Evolutionary conservation across 2,329 filamentous ascomycete species (phyloP).

Genomic region (Fusarium sterilihyphosum): DNA sequence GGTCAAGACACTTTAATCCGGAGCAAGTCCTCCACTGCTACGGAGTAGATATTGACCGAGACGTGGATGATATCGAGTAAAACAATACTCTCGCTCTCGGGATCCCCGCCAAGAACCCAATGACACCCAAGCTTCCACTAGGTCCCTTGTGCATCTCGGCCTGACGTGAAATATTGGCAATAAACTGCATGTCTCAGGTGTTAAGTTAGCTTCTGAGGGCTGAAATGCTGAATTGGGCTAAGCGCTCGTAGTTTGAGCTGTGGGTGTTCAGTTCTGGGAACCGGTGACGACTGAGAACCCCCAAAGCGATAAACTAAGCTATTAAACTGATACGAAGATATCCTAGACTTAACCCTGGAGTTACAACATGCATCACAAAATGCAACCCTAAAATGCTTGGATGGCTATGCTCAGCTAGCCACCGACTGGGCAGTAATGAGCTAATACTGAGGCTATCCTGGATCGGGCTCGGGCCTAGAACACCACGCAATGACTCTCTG

Average conservation of each 20-base stretch:
- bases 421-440: background rate
- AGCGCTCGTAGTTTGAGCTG: background rate
- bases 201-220: background rate
- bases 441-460: background rate
- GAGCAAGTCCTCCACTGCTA: background rate
- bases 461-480: background rate
- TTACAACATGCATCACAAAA: background rate
- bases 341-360: accelerated
- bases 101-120: background rate
- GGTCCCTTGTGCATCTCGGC: accelerated
- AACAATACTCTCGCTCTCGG: background rate
- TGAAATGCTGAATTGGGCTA: background rate
- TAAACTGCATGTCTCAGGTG: background rate
- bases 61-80: background rate
- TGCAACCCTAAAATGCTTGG: accelerated
- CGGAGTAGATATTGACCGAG: background rate
- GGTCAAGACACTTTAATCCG: too few species aligned
- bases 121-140: background rate
- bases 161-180: background rate
- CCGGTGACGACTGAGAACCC: background rate
- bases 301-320: background rate
- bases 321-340: background rate
- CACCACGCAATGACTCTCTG: too few species aligned
- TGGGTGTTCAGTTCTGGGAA: background rate
- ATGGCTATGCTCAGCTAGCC: background rate